Base-by-base conservation (phyloP, 495 filamentous ascomycete genomes). In the Penicillium soppii region DNA sequence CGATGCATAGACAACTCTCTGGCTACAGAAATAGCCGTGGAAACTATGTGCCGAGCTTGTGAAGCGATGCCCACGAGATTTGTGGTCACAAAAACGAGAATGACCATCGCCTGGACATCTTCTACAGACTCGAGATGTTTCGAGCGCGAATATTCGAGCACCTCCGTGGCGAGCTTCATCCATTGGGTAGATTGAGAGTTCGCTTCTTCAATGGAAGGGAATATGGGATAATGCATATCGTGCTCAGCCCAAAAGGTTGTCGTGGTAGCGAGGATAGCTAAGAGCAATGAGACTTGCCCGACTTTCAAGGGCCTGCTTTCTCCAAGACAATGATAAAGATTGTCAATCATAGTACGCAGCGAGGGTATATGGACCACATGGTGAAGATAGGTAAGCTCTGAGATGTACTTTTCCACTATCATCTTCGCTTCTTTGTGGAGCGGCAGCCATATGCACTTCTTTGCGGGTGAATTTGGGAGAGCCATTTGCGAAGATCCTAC, bases 211-310 rank as follows among this genome's bases (percentile, higher is more conserved):
- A 53, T 49, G 0, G 63, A 67, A 10, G 57, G 47, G 45, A 77
- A 78, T 13, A 66, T 22, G 8, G 43, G 13, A 19, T 22, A 40
- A 8, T 55, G 32, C 42, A 52, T 57, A 42, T 67, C 58, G 17
- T 35, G 50, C 40, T 51, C 42, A 23, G 57, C 58, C 70, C 70
- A 78, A 33, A 69, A 70, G 25, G 68, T 68, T 7, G 75, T 68
- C n/a, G 65, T 62, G 30, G 68, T 72, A 13, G 74, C 67, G 15
- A 73, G 60, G 5, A 79, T 76, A 15, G 67, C 63, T 6, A 79
- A 52, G n/a, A 78, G 68, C 13, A 81, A 53, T 3, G 71, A 63
- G 0, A 69, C 61, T n/a, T 63, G 43, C 3, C 69, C 69, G 7
- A 62, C 33, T 13, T 66, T 56, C 10, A 74, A 39, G 1, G 46